phyloP scores from a whole-genome alignment of 108 stramenopile genomes.

The Chaetoceros tenuissimus region DNA sequence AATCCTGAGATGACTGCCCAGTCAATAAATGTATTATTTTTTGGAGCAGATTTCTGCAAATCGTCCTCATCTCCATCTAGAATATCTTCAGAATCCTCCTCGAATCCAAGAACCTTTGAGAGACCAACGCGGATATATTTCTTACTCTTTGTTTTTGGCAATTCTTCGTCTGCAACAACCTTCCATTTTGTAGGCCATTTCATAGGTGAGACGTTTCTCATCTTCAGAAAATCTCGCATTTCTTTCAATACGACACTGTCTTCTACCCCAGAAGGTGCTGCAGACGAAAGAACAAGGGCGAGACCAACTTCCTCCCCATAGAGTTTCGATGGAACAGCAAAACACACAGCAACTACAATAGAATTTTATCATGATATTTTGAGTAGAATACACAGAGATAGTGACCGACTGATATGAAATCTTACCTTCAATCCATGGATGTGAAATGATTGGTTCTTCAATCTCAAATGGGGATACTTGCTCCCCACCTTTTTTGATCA shows the following conservation, averaged over 20 bases:
- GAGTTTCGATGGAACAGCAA: neutral
- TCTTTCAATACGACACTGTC: neutral
- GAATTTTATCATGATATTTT: too few relatives aligned
- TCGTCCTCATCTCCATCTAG: too few relatives aligned
- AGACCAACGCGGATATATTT: constrained; percentile 6
- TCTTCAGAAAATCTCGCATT: constrained; percentile 1
- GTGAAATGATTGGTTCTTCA: neutral
- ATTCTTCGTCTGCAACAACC: constrained; percentile 5
- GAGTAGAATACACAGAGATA: too few relatives aligned
- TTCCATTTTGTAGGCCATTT: constrained; percentile 12
- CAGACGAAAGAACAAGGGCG: constrained; percentile 1
- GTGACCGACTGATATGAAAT: too few relatives aligned
- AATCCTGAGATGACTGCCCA: constrained; percentile 5
- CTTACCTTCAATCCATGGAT: constrained; percentile 2
- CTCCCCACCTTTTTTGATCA: constrained; percentile 34
- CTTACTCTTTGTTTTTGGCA: constrained; percentile 10
- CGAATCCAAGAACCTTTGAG: constrained; percentile 1
- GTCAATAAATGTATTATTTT: constrained; percentile 4
- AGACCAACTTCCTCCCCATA: constrained; percentile 6
- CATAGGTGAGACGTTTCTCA: constrained; percentile 1
- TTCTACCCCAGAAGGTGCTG: neutral
- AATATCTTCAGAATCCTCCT: neutral
- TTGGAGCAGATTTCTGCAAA: neutral
- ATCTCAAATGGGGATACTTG: constrained; percentile 7
- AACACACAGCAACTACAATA: neutral